Evolutionary conservation across 257 asterid genomes (phyloP).

Genomic region (Solanum lycopersicoides): DNA sequence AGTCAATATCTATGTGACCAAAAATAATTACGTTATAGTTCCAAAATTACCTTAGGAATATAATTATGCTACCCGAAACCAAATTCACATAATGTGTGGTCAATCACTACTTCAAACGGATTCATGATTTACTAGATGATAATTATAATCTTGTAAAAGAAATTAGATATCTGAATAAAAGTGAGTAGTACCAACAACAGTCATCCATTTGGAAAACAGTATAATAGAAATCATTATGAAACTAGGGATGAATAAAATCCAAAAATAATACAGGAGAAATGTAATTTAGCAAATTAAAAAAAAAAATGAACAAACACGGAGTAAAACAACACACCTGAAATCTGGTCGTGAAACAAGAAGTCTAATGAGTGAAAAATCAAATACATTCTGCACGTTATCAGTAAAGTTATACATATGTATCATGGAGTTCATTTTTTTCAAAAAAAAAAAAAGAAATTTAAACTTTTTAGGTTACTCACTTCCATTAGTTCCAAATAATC

Average conservation of each 20-base stretch:
- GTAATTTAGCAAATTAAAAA: neutral
- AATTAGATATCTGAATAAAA: neutral
- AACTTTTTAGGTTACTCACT: slow-evolving; percentile 31
- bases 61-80: neutral
- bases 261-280: neutral
- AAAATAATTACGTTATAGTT: neutral
- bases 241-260: neutral
- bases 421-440: neutral
- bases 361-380: slow-evolving; percentile 76
- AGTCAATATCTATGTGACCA: neutral
- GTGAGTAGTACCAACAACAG: neutral
- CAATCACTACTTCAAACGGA: neutral
- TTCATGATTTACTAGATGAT: neutral
- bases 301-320: neutral
- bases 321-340: slow-evolving; percentile 51
- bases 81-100: neutral
- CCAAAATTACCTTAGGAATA: neutral
- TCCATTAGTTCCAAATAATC: slow-evolving; percentile 97
- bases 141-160: neutral
- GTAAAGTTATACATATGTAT: neutral
- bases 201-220: neutral
- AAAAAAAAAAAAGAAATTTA: neutral
- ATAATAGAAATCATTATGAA: neutral
- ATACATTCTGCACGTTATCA: slow-evolving; percentile 59
- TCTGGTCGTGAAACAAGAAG: slow-evolving; percentile 63